Base-by-base conservation (phyloP, 768 basidiomycete genomes). In the Wakefieldia striispora region DNA sequence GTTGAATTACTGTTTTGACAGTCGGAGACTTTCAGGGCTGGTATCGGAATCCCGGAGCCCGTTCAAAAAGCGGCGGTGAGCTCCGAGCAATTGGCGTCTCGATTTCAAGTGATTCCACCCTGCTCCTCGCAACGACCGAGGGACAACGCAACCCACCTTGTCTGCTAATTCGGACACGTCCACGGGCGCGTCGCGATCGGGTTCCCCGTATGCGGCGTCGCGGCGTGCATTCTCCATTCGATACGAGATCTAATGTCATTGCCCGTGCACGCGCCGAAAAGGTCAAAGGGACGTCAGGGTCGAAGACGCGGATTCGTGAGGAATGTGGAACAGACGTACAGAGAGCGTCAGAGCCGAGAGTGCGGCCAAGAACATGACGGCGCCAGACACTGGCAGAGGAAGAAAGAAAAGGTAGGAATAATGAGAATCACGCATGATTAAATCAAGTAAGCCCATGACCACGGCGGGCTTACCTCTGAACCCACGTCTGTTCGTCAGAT, bases 151-250 rank as follows among this genome's bases (percentile, higher is more conserved):
- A 36, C 72, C 26, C 50, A 33, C 31, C 2, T 81, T 74, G 59
- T 88, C 86, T 1, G 86, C 86, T 7, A 85, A 62, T 52, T 84
- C 77, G 23, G 75, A 72, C 1, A 82, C 86, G 57, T 88, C 79
- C n/a, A 88, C 80, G 16, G 69, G 75, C 10, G 70, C 72, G 50
- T 76, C 67, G 6, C 66, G 67, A 43, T 71, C 65, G 1, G 75
- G 77, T 45, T 72, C 72, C 0, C 86, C 86, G 49, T 81, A 78
- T 21, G 68, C 50, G 38, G 63, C 68, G 57, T 88, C 75, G 35
- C 86, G 71, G 13, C 73, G 72, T 6, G 72, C 69, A 50, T 88
- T 89, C 23, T 87, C 85, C 58, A 65, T 56, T 36, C 80, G 78
- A 57, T 84, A 89, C 2, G 83, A 84, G 13, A 77, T 65, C 86